Conservation (phyloP, 768 basidiomycete species). For the Collybiopsis confluens region DNA sequence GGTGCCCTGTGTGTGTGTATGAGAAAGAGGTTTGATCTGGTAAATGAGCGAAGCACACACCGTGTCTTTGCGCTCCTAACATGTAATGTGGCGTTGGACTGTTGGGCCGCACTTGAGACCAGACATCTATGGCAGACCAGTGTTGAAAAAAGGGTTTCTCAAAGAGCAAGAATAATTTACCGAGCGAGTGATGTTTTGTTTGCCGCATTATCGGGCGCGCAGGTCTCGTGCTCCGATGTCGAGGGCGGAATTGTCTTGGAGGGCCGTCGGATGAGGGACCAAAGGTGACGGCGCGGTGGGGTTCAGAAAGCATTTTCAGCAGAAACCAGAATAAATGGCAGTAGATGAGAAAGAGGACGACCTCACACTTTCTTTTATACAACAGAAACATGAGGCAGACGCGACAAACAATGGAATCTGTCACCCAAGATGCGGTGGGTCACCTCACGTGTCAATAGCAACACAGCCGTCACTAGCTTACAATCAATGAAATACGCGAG, state of each 20-base stretch:
- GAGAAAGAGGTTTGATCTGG: background rate
- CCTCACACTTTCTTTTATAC: background rate
- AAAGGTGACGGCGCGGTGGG: background rate
- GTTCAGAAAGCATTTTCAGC: background rate
- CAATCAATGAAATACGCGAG: too few species aligned
- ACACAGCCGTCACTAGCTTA: too few species aligned
- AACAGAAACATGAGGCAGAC: background rate
- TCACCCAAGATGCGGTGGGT: too few species aligned
- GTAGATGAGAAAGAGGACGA: too few species aligned
- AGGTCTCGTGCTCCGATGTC: background rate
- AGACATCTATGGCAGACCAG: too few species aligned
- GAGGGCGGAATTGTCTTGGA: slow-evolving; percentile 1
- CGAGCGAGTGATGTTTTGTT: background rate
- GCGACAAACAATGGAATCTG: background rate
- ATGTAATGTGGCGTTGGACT: background rate
- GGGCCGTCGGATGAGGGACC: background rate
- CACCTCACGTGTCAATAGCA: too few species aligned
- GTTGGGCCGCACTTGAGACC: background rate
- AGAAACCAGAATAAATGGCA: background rate
- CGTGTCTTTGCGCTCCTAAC: background rate
- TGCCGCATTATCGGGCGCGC: slow-evolving; percentile 1
- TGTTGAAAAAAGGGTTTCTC: too few species aligned
- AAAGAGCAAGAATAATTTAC: background rate
- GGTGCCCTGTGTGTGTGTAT: background rate
- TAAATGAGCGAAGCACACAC: background rate